A percentile compares a stretch with the other conserved stretches of the same genome.
phyloP scores from a whole-genome alignment of 805 yeast genomes.

The Teunomyces atbi region DNA sequence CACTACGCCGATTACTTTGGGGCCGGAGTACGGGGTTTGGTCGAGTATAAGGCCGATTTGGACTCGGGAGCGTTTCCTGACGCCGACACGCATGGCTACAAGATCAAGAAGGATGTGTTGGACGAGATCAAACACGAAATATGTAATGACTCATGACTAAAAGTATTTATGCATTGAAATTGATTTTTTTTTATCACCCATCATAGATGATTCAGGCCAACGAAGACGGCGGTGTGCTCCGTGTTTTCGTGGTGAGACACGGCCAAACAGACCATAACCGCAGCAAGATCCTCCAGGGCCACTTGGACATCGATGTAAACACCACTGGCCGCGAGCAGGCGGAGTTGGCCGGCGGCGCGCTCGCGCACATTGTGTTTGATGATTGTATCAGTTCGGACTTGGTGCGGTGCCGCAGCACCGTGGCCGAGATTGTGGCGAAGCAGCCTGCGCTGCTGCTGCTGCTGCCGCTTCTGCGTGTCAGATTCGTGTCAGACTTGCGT shows the following conservation, averaged over 20 bases:
- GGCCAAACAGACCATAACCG: conserved; percentile 81
- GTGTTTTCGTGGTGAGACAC: conserved; percentile 71
- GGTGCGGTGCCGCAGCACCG: conserved; percentile 60
- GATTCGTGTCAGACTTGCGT: conserved; percentile 48
- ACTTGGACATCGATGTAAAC: conserved; percentile 63
- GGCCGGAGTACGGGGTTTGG: conserved; percentile 50
- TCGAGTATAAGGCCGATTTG: conserved; percentile 60
- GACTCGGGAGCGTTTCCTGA: conserved; percentile 57
- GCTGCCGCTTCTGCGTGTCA: conserved; percentile 13
- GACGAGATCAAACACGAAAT: conserved; percentile 5
- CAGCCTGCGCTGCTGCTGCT: conserved; percentile 13
- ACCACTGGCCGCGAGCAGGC: conserved; percentile 64
- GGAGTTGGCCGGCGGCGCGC: conserved; percentile 45
- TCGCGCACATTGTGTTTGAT: conserved; percentile 43
- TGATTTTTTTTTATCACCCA: background rate
- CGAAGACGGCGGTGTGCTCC: conserved; percentile 33
- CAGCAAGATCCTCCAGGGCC: conserved; percentile 75
- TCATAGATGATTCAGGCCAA: conserved; percentile 23
- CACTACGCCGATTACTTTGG: conserved; percentile 54
- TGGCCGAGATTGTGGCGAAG: conserved; percentile 37
- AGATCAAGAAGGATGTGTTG: conserved; percentile 63
- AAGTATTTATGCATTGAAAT: background rate
- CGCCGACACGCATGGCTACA: conserved; percentile 59
- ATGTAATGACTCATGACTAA: background rate
- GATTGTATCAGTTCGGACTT: conserved; percentile 52